phyloP scores from a whole-genome alignment of 305 asterid species.

The Ajuga reptans region DNA sequence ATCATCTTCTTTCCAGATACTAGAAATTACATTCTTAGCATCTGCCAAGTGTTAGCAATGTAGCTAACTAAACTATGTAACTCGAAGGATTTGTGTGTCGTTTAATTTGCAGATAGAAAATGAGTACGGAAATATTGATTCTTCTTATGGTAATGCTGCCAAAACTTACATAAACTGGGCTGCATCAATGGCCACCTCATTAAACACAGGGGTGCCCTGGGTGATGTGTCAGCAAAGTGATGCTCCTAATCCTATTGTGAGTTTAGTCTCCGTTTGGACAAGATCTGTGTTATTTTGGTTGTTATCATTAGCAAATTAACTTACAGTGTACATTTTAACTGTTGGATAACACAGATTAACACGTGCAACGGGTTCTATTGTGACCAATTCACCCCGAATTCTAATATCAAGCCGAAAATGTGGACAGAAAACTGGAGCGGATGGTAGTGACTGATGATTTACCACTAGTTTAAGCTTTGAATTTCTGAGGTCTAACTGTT shows the following conservation, averaged over 20 bases:
- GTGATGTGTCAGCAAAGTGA: constrained; percentile 84
- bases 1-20: not conserved
- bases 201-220: constrained; percentile 90
- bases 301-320: not conserved
- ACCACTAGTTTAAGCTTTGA: not conserved
- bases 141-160: constrained; percentile 50
- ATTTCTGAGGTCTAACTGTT: constrained; percentile 1
- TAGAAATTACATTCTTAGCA: too few species aligned
- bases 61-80: not conserved
- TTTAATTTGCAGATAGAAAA: constrained; percentile 62
- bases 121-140: constrained; percentile 74
- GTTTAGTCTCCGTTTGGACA: constrained; percentile 2
- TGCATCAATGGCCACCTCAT: constrained; percentile 74
- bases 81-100: not conserved
- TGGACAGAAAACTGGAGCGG: constrained; percentile 99
- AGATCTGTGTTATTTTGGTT: not conserved
- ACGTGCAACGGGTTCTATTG: constrained; percentile 97
- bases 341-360: constrained; percentile 55
- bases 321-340: not conserved
- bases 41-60: not conserved
- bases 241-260: constrained; percentile 85
- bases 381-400: constrained; percentile 86
- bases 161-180: constrained; percentile 82
- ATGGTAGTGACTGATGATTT: constrained; percentile 41
- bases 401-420: constrained; percentile 67